phyloP scores from a whole-genome alignment of 768 basidiomycete species.

The Myochromella boudieri region DNA sequence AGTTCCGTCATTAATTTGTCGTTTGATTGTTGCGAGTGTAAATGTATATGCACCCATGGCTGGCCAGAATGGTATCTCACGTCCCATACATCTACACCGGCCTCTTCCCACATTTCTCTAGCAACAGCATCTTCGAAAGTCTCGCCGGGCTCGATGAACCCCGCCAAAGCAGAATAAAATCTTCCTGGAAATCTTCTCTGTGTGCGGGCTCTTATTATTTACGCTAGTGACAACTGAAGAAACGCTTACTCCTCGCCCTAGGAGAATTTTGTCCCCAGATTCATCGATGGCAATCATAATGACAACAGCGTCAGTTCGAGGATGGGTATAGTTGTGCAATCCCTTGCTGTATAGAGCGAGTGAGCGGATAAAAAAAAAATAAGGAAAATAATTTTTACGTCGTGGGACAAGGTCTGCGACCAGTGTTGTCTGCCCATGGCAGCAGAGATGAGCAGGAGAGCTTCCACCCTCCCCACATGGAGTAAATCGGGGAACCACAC shows the following conservation, averaged over 20 bases:
- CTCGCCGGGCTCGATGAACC: constrained; percentile 94
- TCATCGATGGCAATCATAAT: constrained; percentile 88
- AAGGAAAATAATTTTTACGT: constrained; percentile 37
- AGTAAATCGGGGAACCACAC: constrained; percentile 79
- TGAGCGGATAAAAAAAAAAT: constrained; percentile 1
- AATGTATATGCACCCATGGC: constrained; percentile 67
- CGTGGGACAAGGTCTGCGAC: constrained; percentile 68
- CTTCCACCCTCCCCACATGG: constrained; percentile 97
- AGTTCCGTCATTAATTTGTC: constrained; percentile 2
- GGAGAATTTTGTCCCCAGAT: constrained; percentile 77
- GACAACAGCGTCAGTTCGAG: constrained; percentile 84
- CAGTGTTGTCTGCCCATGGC: constrained; percentile 70
- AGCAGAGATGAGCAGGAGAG: constrained; percentile 72
- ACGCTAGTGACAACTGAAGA: neutral
- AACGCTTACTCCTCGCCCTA: constrained; percentile 77
- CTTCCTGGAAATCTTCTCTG: constrained; percentile 66
- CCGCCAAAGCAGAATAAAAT: constrained; percentile 89
- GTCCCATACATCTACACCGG: constrained; percentile 84
- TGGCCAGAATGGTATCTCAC: constrained; percentile 84
- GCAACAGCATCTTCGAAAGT: constrained; percentile 91
- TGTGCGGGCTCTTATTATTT: neutral
- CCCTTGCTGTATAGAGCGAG: constrained; percentile 57
- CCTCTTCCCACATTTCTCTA: constrained; percentile 95
- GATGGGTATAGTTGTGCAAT: constrained; percentile 83
- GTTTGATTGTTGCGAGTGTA: neutral